Base-by-base conservation (phyloP, 495 filamentous ascomycete species). In the Penicillium atrosanguineum region DNA sequence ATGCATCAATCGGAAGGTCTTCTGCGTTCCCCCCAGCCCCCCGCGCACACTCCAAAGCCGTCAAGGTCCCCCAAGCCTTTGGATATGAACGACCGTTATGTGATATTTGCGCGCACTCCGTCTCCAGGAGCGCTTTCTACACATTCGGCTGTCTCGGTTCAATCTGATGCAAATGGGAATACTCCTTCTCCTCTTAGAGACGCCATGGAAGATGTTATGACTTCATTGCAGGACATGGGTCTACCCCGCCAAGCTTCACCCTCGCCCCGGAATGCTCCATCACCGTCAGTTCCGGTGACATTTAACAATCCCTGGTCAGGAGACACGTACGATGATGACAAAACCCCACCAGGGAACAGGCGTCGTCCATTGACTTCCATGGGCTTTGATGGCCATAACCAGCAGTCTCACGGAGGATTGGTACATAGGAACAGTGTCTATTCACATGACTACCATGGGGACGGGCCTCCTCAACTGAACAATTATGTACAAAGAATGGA, bases 201-300 rank as follows among this genome's bases (percentile, higher is more conserved):
- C 67, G 94, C 94, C 0, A 97, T 97, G 93, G 92, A 97, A 63
- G 94, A 95, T 73, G 91, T 99, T 12, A 97, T 97, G 85, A 91
- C 91, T 53, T 96, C 94, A 29, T 72, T 99, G 46, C 83, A 97
- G 65, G 90, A 90, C 57, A 90, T 99, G 84, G 87, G 85, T 16
- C 77, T 87, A 58, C 74, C 81, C 26, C 74, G 75, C 55, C 75
- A 79, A 37, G 69, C 75, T 46, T 73, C 71, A 6, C 68, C 72
- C 34, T 69, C 69, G 19, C 74, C 81, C n/a, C 71, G 73, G 58
- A 74, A 78, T 36, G 56, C 68, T 21, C 70, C 75, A 39, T 74
- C 74, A 9, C 68, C 72, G n/a, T 72, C 72, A 40, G 76, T 64
- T n/a, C 60, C 82, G 15, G 80, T 85, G 53, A 66, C 68, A 26